Percentiles rank a stretch among this genome's conserved stretches.
Evolutionary conservation across 2,329 filamentous ascomycete genomes (phyloP).

Genomic region (Pseudocercospora cruenta): DNA sequence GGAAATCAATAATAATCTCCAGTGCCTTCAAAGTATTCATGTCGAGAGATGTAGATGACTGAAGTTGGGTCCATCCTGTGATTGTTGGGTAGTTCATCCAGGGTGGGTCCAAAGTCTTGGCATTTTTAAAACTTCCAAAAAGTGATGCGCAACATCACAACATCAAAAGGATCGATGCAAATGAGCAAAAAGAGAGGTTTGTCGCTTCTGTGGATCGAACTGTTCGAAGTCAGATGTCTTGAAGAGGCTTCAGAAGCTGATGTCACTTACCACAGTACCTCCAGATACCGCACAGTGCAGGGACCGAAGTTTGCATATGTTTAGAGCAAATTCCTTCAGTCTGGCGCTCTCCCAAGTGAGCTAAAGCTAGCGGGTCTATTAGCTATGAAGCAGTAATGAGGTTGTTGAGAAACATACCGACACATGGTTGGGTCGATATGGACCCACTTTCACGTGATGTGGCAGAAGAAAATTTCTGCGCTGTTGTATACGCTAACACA

Average conservation of each 20-base stretch:
- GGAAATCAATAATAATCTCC: too few species aligned
- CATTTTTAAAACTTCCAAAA: too few species aligned
- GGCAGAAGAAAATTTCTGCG: not conserved
- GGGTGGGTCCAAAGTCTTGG: too few species aligned
- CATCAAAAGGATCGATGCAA: not conserved
- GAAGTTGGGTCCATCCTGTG: too few species aligned
- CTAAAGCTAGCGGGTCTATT: not conserved
- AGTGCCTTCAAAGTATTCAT: too few species aligned
- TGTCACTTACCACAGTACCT: conserved; percentile 9
- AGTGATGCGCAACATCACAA: too few species aligned
- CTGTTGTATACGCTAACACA: not conserved
- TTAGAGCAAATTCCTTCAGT: not conserved
- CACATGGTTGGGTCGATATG: too few species aligned
- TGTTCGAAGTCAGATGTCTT: not conserved
- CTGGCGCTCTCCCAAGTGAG: conserved; percentile 18
- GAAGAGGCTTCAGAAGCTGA: not conserved
- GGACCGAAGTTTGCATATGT: not conserved
- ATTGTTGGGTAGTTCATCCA: too few species aligned
- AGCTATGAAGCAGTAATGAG: too few species aligned
- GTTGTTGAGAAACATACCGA: too few species aligned
- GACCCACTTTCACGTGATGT: not conserved
- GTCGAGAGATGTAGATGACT: too few species aligned
- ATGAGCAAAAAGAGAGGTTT: not conserved
- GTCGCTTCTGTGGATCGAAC: conserved; percentile 2
- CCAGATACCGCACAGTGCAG: conserved; percentile 16